A percentile compares a stretch with the other conserved stretches of the same genome.
These are phyloP conservation scores for Sphagnum contortum DNA, from an alignment of 225 moss, liverwort and hornwort genomes.

Conservation along the genomic window DNA sequence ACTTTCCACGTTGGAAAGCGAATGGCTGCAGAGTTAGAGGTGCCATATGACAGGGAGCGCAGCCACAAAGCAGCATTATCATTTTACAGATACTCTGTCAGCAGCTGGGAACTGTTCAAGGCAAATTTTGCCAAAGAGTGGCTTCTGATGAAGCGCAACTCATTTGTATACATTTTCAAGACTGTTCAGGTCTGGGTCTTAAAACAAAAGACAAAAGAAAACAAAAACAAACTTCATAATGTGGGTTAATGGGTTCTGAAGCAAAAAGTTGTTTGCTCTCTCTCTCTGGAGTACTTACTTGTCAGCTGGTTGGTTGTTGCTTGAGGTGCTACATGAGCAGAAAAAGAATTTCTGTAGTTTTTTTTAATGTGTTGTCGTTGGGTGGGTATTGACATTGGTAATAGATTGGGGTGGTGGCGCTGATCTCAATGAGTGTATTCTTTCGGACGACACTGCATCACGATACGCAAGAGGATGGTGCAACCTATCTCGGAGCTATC, in stretches of 20 bases:
- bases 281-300: no score
- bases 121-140: conserved; percentile 52
- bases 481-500: conserved; percentile 44
- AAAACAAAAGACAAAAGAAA: no score
- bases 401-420: conserved; percentile 55
- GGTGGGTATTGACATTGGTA: background rate
- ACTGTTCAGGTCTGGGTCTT: conserved; percentile 27
- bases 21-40: conserved; percentile 32
- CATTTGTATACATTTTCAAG: conserved; percentile 50
- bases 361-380: background rate
- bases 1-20: conserved; percentile 30
- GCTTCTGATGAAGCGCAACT: conserved; percentile 51
- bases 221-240: no score
- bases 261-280: no score
- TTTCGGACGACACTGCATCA: conserved; percentile 63
- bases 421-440: conserved; percentile 57
- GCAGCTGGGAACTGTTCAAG: conserved; percentile 57
- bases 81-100: conserved; percentile 41
- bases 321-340: no score
- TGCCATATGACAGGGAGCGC: conserved; percentile 30
- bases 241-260: no score
- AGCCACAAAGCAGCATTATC: conserved; percentile 34
- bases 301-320: no score
- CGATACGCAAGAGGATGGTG: conserved; percentile 36
- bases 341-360: no score